These are phyloP conservation scores for Helminthosporium solani DNA, from an alignment of 2,329 filamentous ascomycete genomes.

Conservation along the genomic window DNA sequence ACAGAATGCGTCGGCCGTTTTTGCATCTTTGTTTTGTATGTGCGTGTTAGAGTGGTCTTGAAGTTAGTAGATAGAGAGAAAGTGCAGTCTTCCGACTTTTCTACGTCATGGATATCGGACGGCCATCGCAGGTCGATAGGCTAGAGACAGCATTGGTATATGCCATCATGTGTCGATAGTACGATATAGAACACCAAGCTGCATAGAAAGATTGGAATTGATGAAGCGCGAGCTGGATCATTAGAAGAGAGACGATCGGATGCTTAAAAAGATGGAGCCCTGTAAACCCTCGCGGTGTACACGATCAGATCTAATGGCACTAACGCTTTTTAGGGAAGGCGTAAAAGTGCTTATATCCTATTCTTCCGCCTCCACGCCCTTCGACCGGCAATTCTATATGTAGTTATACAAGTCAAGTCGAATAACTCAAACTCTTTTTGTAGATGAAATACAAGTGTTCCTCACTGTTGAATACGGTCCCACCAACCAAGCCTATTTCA, in stretches of 20 bases:
- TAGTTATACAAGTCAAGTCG: neutral
- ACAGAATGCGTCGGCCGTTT: slow-evolving; percentile 29
- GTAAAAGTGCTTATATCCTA: neutral
- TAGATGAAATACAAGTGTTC: neutral
- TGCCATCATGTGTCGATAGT: too few species aligned
- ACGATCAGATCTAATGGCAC: too few species aligned
- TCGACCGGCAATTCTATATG: neutral
- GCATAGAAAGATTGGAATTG: neutral
- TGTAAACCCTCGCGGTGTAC: too few species aligned
- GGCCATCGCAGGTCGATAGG: neutral
- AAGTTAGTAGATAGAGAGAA: slow-evolving; percentile 8
- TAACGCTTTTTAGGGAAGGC: neutral
- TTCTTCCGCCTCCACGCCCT: neutral
- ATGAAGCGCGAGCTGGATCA: neutral
- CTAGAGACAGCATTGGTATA: neutral
- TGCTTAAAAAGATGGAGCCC: too few species aligned
- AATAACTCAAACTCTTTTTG: neutral
- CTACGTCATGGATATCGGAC: slow-evolving; percentile 24
- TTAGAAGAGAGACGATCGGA: neutral
- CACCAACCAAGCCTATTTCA: slow-evolving; percentile 16
- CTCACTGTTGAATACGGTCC: neutral
- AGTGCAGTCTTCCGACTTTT: slow-evolving; percentile 5
- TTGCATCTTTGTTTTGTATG: slow-evolving; percentile 21
- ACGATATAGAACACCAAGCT: too few species aligned
- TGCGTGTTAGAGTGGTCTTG: slow-evolving; percentile 1